Conservation (phyloP, 225 moss, liverwort and hornwort genomes). For the Takakia lepidozioides region DNA sequence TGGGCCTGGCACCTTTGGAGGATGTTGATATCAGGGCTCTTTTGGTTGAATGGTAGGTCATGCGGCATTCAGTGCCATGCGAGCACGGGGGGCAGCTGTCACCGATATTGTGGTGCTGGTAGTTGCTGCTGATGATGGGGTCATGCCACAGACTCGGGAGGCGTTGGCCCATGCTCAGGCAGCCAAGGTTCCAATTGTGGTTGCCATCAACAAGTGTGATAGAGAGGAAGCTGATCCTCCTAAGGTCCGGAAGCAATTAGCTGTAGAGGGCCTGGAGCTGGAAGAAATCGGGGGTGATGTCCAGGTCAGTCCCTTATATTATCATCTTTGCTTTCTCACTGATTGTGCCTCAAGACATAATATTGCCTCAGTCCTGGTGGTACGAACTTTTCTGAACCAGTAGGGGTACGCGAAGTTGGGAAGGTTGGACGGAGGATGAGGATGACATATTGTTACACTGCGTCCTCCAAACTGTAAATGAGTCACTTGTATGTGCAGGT, state of each 20-base stretch:
- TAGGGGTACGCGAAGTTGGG: no score
- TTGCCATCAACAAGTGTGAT: conserved; percentile 91
- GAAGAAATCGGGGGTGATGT: conserved; percentile 92
- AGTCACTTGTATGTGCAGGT: conserved; percentile 9
- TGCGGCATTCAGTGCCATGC: conserved; percentile 91
- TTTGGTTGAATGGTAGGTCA: conserved; percentile 39
- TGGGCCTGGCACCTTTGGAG: no score
- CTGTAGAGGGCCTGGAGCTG: conserved; percentile 65
- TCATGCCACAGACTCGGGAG: conserved; percentile 94
- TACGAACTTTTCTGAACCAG: no score
- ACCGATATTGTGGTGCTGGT: conserved; percentile 94
- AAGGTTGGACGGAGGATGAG: no score
- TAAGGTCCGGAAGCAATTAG: conserved; percentile 74
- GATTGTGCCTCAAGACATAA: no score
- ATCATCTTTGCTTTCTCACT: no score
- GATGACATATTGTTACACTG: no score
- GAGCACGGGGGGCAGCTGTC: conserved; percentile 90
- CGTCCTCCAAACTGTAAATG: no score
- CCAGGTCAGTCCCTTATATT: conserved; percentile 46
- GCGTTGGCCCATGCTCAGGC: conserved; percentile 67
- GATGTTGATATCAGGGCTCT: no score
- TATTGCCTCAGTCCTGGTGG: no score
- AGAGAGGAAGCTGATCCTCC: conserved; percentile 64
- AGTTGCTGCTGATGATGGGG: conserved; percentile 94
- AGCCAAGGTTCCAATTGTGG: conserved; percentile 84